phyloP scores from a whole-genome alignment of 208 protist species.

The Entamoeba dispar region DNA sequence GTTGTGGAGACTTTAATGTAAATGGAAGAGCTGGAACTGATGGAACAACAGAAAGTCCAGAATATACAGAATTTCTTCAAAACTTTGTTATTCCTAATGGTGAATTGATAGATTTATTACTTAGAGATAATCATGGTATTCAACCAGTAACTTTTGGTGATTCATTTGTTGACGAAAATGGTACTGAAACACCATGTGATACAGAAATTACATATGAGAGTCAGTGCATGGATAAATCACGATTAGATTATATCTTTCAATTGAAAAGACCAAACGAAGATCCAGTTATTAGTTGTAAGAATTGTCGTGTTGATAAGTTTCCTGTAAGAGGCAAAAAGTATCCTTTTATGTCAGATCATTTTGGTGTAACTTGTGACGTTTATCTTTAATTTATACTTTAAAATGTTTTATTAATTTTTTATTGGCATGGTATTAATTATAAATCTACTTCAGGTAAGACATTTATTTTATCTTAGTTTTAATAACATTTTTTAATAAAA shows the following conservation, averaged over 20 bases:
- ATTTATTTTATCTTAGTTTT: no score
- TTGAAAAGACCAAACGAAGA: neutral
- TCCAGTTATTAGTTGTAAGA: neutral
- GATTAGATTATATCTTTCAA: neutral
- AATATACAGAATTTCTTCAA: neutral
- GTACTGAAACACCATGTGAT: neutral
- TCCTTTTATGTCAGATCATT: neutral
- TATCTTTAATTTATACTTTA: neutral
- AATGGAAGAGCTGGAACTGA: neutral
- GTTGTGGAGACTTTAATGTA: neutral
- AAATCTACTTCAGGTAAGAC: no score
- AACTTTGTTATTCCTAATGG: neutral
- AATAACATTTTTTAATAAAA: no score
- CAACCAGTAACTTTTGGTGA: neutral
- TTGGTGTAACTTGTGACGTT: neutral
- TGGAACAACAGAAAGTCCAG: neutral
- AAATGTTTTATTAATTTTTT: no score
- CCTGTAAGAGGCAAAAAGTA: neutral
- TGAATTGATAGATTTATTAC: neutral
- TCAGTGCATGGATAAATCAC: neutral
- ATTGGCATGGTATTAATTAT: no score
- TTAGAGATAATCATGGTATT: neutral
- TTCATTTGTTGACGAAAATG: neutral
- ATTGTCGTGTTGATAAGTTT: neutral
- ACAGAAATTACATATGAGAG: neutral